A percentile compares a stretch with the other conserved stretches of the same genome.
Evolutionary conservation across 208 protist species (phyloP).

Genomic region (Acanthamoeba sp.): DNA sequence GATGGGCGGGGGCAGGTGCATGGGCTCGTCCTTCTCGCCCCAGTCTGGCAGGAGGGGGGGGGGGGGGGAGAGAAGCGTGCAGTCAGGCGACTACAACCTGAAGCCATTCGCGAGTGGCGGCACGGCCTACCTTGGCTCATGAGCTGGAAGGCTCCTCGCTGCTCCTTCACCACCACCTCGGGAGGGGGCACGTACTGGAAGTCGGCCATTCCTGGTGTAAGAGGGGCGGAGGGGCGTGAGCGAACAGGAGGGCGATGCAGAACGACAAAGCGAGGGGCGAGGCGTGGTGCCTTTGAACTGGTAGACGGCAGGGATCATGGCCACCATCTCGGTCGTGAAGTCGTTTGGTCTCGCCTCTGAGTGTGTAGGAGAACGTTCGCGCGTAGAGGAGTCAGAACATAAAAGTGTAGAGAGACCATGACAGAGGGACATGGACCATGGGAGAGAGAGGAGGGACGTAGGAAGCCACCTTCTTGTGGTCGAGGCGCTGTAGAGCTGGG

Average conservation of each 20-base stretch:
- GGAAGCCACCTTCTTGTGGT: neutral
- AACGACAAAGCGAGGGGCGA: neutral
- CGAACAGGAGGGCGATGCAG: neutral
- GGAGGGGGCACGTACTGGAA: slow-evolving; percentile 58
- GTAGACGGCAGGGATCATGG: slow-evolving; percentile 22
- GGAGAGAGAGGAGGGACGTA: no score
- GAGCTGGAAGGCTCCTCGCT: slow-evolving; percentile 6
- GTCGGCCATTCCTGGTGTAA: slow-evolving; percentile 52
- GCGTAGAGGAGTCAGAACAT: no score
- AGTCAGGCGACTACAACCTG: no score
- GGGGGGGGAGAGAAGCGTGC: no score
- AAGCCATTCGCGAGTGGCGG: neutral
- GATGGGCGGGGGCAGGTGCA: slow-evolving; percentile 59
- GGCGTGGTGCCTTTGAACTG: slow-evolving; percentile 36
- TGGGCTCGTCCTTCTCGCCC: slow-evolving; percentile 22
- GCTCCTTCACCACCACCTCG: slow-evolving; percentile 22
- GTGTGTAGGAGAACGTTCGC: neutral
- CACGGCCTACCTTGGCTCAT: neutral
- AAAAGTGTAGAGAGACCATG: no score
- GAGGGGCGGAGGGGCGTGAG: neutral
- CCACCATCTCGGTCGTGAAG: slow-evolving; percentile 45
- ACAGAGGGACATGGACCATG: no score
- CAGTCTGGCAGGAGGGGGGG: neutral
- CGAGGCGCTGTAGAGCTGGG: neutral
- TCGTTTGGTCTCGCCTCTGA: neutral